Percentiles rank a stretch among this genome's conserved stretches.
Evolutionary conservation across 1,284 basidiomycete genomes (phyloP).

Genomic region (Sanguinoderma infundibulare): DNA sequence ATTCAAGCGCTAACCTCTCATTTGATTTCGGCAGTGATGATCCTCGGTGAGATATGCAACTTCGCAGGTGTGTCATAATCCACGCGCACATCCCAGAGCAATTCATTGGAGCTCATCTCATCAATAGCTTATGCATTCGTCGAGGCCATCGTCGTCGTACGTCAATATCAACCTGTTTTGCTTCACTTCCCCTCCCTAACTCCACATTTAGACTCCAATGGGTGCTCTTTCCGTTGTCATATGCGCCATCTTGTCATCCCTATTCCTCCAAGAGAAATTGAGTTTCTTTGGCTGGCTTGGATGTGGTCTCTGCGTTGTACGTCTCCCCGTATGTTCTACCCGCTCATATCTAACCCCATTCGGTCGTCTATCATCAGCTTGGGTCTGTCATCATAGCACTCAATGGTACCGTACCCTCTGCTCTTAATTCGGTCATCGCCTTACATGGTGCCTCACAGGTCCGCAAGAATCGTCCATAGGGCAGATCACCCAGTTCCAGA

Average conservation of each 20-base stretch:
- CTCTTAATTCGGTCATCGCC: conserved; percentile 3
- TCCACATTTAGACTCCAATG: conserved; percentile 76
- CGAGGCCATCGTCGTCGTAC: conserved; percentile 84
- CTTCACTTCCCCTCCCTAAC: neutral
- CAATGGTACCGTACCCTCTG: conserved; percentile 52
- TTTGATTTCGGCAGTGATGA: conserved; percentile 67
- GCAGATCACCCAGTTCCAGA: conserved; percentile 81
- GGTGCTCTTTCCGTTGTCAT: conserved; percentile 97
- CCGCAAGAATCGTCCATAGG: conserved; percentile 83
- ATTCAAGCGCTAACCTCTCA: conserved; percentile 5
- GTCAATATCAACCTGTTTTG: conserved; percentile 40
- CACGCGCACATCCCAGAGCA: neutral
- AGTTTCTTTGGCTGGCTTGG: conserved; percentile 95
- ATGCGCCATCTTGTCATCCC: conserved; percentile 90
- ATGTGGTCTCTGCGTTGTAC: conserved; percentile 84
- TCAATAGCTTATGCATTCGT: conserved; percentile 86
- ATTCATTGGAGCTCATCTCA: conserved; percentile 7
- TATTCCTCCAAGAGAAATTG: conserved; percentile 92
- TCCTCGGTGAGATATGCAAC: conserved; percentile 81
- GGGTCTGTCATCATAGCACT: conserved; percentile 88
- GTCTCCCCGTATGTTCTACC: conserved; percentile 31
- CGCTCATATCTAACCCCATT: neutral
- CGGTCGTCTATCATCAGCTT: conserved; percentile 49
- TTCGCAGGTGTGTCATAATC: conserved; percentile 63
- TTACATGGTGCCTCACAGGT: conserved; percentile 44